Base-by-base conservation (phyloP, 1,284 basidiomycete species). In the Sphagnurus paluster region DNA sequence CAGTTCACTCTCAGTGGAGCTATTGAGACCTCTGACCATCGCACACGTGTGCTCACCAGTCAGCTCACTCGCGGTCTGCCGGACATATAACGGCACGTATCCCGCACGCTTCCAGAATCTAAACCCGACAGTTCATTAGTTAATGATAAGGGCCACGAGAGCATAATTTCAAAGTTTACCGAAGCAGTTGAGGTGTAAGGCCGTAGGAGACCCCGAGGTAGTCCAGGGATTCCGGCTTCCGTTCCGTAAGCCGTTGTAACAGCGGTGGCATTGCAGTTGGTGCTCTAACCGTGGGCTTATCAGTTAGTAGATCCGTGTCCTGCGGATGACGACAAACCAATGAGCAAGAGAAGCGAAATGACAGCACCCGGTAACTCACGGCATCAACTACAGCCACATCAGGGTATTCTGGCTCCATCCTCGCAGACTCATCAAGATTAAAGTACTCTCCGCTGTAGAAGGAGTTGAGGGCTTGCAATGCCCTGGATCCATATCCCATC, bases 401-500 rank as follows among this genome's bases (percentile, higher is more conserved):
- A 30, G 82, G 81, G 62, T 90, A 89, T 5, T 74, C 69, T 28
- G 76, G 74, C 50, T 84, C 80, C 33, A 67, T 68, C 33, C 69
- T 67, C 35, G 71, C 70, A 2, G 56, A 56, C 63, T 96, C 94
- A 60, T 93, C 85, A n/a, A 97, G 68, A 59, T 88, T 90, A 67
- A 94, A 88, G 58, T 93, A 84, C 65, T 98, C 90, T 24, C 95
- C 96, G 50, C 84, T 88, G 69, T 96, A 99, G 69, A 93, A 99
- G 8, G 86, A 77, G 59, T 93, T 90, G 41, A 99, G 74, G 0
- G 87, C 85, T 58, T 95, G 79, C 39, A 99, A 69, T 0, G 96
- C 93, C 32, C 94, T 80, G n/a, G 88, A 84, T 10, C 97, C 97
- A 62, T 99, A 99, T 4, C 97, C 97, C 95, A 98, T 98, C 87